phyloP scores from a whole-genome alignment of 1,284 basidiomycete genomes.

The Sphagnurus paluster region DNA sequence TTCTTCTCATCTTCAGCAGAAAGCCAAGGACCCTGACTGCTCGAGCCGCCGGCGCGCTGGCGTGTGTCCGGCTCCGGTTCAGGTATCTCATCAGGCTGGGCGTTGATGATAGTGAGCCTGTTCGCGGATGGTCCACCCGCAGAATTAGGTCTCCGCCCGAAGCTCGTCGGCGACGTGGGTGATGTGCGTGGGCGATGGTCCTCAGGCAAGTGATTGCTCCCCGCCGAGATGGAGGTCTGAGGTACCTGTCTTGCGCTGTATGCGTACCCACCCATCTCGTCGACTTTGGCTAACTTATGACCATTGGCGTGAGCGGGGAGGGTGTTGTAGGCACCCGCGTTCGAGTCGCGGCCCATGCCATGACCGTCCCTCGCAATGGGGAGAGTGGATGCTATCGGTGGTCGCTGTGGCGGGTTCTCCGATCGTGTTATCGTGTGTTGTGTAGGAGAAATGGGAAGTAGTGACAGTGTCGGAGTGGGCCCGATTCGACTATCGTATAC shows the following conservation, averaged over 20 bases:
- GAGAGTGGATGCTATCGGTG: slow-evolving; percentile 22
- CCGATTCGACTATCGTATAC: slow-evolving; percentile 69
- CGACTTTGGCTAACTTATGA: slow-evolving; percentile 18
- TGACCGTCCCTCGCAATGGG: slow-evolving; percentile 25
- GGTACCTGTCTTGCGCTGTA: slow-evolving; percentile 14
- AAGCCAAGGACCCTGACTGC: slow-evolving; percentile 8
- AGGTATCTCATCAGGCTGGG: slow-evolving; percentile 24
- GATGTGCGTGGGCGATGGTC: slow-evolving; percentile 10
- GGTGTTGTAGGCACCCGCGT: slow-evolving; percentile 20
- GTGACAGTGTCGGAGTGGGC: slow-evolving; percentile 61
- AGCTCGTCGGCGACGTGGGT: background rate
- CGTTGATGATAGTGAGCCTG: slow-evolving; percentile 39
- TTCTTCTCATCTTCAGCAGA: slow-evolving; percentile 69
- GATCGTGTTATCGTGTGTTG: slow-evolving; percentile 18
- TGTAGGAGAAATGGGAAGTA: slow-evolving; percentile 29
- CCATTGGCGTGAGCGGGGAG: slow-evolving; percentile 16
- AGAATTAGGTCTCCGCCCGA: slow-evolving; percentile 23
- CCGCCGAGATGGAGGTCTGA: slow-evolving; percentile 9
- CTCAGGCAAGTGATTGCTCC: slow-evolving; percentile 11
- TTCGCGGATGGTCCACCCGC: slow-evolving; percentile 19
- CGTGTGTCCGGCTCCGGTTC: slow-evolving; percentile 15
- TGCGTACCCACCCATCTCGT: slow-evolving; percentile 30
- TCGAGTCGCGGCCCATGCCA: slow-evolving; percentile 12
- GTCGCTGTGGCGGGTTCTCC: slow-evolving; percentile 24
- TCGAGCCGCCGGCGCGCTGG: slow-evolving; percentile 14